A percentile compares a stretch with the other conserved stretches of the same genome.
Conservation (phyloP, 192 early-diverging fungal species). For the Podila epigama region DNA sequence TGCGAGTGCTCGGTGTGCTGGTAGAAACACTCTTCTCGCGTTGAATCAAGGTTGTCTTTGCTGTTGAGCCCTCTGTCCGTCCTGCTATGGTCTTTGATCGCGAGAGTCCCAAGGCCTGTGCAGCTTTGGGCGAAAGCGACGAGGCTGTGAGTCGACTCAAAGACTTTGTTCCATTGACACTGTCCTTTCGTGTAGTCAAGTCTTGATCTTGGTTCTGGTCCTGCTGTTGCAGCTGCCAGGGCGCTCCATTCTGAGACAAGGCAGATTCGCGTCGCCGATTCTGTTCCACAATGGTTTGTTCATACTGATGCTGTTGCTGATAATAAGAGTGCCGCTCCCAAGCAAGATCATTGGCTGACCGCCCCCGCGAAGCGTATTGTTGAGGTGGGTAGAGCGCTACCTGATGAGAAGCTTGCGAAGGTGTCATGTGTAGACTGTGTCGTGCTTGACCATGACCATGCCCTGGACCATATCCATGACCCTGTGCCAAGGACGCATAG, state of each 20-base stretch:
- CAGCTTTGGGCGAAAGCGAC: slow-evolving; percentile 6
- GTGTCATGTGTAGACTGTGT: not conserved
- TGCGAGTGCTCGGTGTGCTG: not conserved
- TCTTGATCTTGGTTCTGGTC: not conserved
- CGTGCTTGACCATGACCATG: not conserved
- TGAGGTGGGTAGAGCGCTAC: not conserved
- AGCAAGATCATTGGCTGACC: slow-evolving; percentile 24
- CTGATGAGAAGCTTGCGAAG: not conserved
- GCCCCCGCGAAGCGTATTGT: slow-evolving; percentile 1
- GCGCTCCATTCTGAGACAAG: not conserved
- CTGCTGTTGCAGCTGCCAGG: not conserved
- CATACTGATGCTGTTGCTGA: slow-evolving; percentile 28
- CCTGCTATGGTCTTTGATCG: not conserved
- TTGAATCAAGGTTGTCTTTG: not conserved
- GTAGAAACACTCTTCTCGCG: too few relatives aligned
- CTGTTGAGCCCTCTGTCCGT: not conserved
- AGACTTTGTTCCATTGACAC: slow-evolving; percentile 5
- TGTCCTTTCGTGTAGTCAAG: not conserved
- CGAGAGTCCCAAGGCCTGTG: slow-evolving; percentile 10
- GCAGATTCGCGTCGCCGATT: slow-evolving; percentile 5
- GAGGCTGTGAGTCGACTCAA: slow-evolving; percentile 11
- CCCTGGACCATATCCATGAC: not conserved
- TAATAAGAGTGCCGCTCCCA: slow-evolving; percentile 47
- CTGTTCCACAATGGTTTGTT: slow-evolving; percentile 22
- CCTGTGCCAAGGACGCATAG: not conserved